These are phyloP conservation scores for Tilletia indica DNA, from an alignment of 1,284 basidiomycete genomes.

Conservation along the genomic window DNA sequence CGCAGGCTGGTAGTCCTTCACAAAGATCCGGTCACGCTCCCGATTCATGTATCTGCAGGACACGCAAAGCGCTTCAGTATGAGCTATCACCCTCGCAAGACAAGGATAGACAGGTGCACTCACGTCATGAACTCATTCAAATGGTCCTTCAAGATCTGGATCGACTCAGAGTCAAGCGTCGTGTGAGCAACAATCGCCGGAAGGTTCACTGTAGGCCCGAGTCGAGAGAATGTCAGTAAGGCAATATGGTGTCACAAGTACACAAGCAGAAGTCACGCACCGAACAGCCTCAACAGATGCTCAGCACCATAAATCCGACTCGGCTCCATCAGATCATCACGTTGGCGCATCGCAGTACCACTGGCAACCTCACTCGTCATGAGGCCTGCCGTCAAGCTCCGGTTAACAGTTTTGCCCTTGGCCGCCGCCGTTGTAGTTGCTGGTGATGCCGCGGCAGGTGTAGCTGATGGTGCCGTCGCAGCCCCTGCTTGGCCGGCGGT, in stretches of 20 bases:
- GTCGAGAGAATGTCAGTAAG: background rate
- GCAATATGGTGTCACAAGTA: background rate
- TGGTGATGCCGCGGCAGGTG: background rate
- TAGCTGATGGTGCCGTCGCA: background rate
- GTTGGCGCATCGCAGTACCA: slow-evolving; percentile 36
- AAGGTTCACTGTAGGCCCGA: slow-evolving; percentile 60
- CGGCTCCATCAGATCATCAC: slow-evolving; percentile 75
- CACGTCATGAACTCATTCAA: slow-evolving; percentile 83
- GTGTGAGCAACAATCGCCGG: slow-evolving; percentile 80
- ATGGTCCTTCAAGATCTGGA: slow-evolving; percentile 80
- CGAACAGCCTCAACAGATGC: slow-evolving; percentile 85
- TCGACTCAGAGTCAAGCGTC: slow-evolving; percentile 83
- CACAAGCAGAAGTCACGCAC: slow-evolving; percentile 61
- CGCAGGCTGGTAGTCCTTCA: slow-evolving; percentile 70
- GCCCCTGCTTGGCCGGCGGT: background rate
- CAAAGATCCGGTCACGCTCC: slow-evolving; percentile 69
- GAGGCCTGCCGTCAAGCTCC: background rate
- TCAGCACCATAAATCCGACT: slow-evolving; percentile 91
- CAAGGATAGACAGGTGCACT: slow-evolving; percentile 54
- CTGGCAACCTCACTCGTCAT: background rate
- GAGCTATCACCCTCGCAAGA: no score
- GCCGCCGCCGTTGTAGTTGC: background rate
- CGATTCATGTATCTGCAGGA: slow-evolving; percentile 66
- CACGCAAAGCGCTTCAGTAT: background rate
- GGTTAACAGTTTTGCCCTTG: background rate